Conservation (phyloP, 345 rosid genomes). For the Cardamine occulta region DNA sequence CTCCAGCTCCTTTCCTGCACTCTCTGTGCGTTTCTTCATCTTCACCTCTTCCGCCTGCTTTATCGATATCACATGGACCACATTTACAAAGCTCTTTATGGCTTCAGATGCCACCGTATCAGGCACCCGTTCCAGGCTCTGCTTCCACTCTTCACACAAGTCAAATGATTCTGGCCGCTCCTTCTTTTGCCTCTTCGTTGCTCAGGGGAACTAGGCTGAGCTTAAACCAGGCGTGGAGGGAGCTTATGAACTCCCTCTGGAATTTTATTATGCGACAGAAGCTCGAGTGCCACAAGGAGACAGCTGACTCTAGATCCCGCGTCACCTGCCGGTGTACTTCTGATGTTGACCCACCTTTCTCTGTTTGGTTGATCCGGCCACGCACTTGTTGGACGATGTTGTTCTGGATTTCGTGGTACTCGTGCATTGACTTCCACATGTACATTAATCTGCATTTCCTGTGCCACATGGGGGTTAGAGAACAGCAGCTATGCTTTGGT, state of each 20-base stretch:
- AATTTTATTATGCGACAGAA: slow-evolving; percentile 78
- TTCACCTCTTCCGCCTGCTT: slow-evolving; percentile 85
- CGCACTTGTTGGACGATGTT: slow-evolving; percentile 88
- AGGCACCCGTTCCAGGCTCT: slow-evolving; percentile 81
- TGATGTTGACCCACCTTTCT: slow-evolving; percentile 75
- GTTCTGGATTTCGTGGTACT: slow-evolving; percentile 80
- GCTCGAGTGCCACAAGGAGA: slow-evolving; percentile 84
- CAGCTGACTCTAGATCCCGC: slow-evolving; percentile 83
- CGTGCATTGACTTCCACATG: slow-evolving; percentile 94
- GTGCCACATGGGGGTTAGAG: slow-evolving; percentile 4
- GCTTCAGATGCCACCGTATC: slow-evolving; percentile 95
- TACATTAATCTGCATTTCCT: slow-evolving; percentile 73
- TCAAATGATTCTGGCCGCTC: slow-evolving; percentile 56
- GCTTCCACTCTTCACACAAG: slow-evolving; percentile 93
- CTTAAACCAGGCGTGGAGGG: slow-evolving; percentile 92
- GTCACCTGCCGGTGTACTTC: slow-evolving; percentile 87
- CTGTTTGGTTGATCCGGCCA: slow-evolving; percentile 72
- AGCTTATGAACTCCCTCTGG: slow-evolving; percentile 72
- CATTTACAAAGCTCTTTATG: slow-evolving; percentile 84
- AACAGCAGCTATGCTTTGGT: slow-evolving; percentile 2
- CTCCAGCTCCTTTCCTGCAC: slow-evolving; percentile 83
- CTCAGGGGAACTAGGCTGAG: slow-evolving; percentile 73
- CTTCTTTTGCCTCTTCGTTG: slow-evolving; percentile 52
- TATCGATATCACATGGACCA: slow-evolving; percentile 68
- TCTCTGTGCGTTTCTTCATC: slow-evolving; percentile 72